phyloP scores from a whole-genome alignment of 2,329 filamentous ascomycete genomes.

The Colletotrichum truncatum region DNA sequence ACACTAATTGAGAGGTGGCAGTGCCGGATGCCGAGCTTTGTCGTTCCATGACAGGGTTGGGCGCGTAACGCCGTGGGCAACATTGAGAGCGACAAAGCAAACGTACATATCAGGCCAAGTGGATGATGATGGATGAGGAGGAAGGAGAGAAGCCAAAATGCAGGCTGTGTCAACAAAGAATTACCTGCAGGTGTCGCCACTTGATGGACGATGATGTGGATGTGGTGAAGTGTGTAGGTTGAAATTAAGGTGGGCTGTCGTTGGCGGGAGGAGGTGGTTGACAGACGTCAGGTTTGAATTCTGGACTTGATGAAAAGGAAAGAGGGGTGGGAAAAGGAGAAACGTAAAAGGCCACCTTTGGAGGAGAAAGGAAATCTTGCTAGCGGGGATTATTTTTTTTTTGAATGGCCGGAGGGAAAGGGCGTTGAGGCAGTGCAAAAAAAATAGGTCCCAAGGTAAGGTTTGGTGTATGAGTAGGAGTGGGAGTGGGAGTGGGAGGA shows the following conservation, averaged over 20 bases:
- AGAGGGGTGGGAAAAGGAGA: slow-evolving; percentile 18
- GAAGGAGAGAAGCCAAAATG: background rate
- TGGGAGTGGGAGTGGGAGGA: slow-evolving; percentile 28
- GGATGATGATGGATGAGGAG: background rate
- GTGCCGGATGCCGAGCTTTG: slow-evolving; percentile 26
- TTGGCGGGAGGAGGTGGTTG: slow-evolving; percentile 15
- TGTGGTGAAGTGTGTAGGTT: slow-evolving; percentile 2
- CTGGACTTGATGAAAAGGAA: slow-evolving; percentile 26
- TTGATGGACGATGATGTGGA: background rate
- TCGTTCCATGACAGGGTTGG: slow-evolving; percentile 11
- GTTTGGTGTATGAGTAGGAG: slow-evolving; percentile 28
- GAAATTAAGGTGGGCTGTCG: slow-evolving; percentile 26
- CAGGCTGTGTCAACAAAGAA: slow-evolving; percentile 22
- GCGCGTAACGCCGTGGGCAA: background rate
- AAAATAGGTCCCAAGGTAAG: slow-evolving; percentile 25
- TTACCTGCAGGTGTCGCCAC: slow-evolving; percentile 14
- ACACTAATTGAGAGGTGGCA: too few species aligned
- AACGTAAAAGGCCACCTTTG: slow-evolving; percentile 26
- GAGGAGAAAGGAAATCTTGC: slow-evolving; percentile 25
- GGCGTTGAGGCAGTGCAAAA: slow-evolving; percentile 31
- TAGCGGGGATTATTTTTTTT: slow-evolving; percentile 25
- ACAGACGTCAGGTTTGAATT: slow-evolving; percentile 15
- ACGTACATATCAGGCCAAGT: slow-evolving; percentile 3
- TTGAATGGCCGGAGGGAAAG: slow-evolving; percentile 20
- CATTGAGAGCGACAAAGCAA: slow-evolving; percentile 16